A percentile compares a stretch with the other conserved stretches of the same genome.
Conservation (phyloP, 441 rosid genomes). For the Bruguiera hainesii region DNA sequence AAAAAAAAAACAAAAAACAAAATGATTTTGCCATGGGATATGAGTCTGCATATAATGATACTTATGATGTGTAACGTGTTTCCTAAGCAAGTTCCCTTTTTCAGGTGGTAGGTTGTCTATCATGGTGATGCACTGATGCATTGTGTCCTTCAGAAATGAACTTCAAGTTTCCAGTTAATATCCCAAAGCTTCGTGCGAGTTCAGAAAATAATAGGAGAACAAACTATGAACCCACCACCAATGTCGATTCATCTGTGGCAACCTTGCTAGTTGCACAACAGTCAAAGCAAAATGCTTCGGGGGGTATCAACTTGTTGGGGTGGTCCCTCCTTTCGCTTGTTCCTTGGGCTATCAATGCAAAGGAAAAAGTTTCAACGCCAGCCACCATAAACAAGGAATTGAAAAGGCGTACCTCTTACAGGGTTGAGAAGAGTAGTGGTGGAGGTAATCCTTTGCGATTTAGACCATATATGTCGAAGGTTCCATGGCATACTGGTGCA, state of each 20-base stretch:
- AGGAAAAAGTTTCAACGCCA: slow-evolving; percentile 12
- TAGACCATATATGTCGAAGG: slow-evolving; percentile 88
- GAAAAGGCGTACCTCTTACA: slow-evolving; percentile 42
- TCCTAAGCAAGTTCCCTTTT: not conserved
- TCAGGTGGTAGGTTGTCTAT: not conserved
- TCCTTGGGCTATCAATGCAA: not conserved
- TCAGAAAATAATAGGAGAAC: not conserved
- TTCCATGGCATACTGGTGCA: slow-evolving; percentile 94
- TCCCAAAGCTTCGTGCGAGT: not conserved
- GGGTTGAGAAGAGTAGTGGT: slow-evolving; percentile 18
- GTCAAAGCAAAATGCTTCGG: not conserved
- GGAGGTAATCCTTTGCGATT: slow-evolving; percentile 48
- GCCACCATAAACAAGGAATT: slow-evolving; percentile 48
- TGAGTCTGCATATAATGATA: too few relatives aligned
- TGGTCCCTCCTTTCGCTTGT: not conserved
- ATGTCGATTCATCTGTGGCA: not conserved
- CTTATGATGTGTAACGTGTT: not conserved
- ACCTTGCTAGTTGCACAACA: not conserved
- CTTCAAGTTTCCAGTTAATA: not conserved
- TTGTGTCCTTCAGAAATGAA: not conserved
- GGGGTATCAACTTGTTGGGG: not conserved
- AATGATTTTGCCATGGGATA: too few relatives aligned
- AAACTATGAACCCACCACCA: not conserved
- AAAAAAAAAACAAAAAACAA: too few relatives aligned
- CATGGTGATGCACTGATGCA: not conserved